phyloP scores from a whole-genome alignment of 1,139 yeast genomes.

The Barnettozyma hawaiiensis region DNA sequence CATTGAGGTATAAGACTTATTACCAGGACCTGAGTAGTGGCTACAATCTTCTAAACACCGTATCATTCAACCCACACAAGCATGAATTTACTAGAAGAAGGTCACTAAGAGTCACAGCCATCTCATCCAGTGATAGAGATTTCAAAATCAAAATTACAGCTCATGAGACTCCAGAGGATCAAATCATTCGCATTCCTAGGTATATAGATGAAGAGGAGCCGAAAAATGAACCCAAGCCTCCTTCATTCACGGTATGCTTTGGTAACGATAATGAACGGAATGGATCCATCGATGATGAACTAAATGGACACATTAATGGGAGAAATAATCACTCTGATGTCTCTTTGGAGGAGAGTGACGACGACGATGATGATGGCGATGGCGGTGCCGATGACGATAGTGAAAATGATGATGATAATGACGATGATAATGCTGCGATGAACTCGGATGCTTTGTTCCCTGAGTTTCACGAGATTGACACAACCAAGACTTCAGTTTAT shows the following conservation, averaged over 20 bases:
- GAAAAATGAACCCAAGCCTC: conserved; percentile 20
- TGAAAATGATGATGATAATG: too few species aligned
- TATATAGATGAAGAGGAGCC: conserved; percentile 14
- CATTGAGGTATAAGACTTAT: conserved; percentile 3
- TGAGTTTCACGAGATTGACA: conserved; percentile 4
- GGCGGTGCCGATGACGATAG: too few species aligned
- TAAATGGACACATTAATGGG: conserved; percentile 3
- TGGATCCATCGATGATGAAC: conserved; percentile 3
- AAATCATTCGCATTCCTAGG: conserved; percentile 21
- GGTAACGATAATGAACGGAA: conserved; percentile 9
- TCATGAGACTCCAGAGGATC: conserved; percentile 20
- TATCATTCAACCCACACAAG: conserved; percentile 6
- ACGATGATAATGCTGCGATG: conserved; percentile 1
- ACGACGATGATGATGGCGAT: conserved; percentile 3
- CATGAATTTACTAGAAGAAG: neutral
- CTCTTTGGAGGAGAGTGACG: neutral
- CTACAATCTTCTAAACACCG: conserved; percentile 11
- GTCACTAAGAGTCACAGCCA: neutral
- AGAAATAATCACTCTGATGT: conserved; percentile 4
- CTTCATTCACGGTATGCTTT: conserved; percentile 21
- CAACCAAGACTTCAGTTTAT: conserved; percentile 11
- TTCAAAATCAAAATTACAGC: conserved; percentile 10
- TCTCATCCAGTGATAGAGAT: conserved; percentile 4
- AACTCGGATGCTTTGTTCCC: conserved; percentile 5
- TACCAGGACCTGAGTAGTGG: conserved; percentile 14